Base-by-base conservation (phyloP, 306 rosid genomes). In the Leucaena leucocephala region DNA sequence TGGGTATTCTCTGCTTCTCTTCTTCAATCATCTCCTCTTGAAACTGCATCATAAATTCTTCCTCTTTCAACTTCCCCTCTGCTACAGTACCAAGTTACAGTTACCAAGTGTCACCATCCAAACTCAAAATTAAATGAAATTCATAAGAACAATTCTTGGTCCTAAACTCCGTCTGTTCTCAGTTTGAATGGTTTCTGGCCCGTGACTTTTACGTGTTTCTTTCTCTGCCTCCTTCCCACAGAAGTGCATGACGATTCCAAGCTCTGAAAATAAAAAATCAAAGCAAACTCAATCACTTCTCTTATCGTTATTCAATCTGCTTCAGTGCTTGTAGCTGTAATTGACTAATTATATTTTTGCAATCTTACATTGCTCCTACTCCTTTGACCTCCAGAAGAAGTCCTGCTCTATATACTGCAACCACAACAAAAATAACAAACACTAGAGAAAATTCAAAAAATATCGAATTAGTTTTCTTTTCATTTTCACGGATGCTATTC, bases 311-410 rank as follows among this genome's bases (percentile, higher is more conserved):
- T 48, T 55, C 44, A 68, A 50, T 77, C 58, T 63, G 35, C 38
- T 21, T 68, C n/a, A 36, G 59, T 34, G 17, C 69, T 17, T 7
- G 61, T 46, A 43, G 40, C 35, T 76, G 13, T 8, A 8, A 45
- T 39, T 71, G 76, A 77, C 10, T 10, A 7, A 45, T 35, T 68
- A 77, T 45, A 42, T 14, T 33, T 27, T 27, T 27, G 27, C 5
- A 11, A 36, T 58, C 97, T 93, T 87, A 96, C 99, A 83, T 89
- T 91, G 86, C 98, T 90, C 79, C 97, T 77, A 84, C 94, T 93
- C 75, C 96, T 90, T 81, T 88, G 71, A 45, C 89, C 88, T 40
- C 91, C 86, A 59, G 79, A 77, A 72, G 95, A 94, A 71, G 61
- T 80, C 83, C 97, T 89, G 88, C 95, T 85, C 54, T 90, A 90